A percentile compares a stretch with the other conserved stretches of the same genome.
phyloP scores from a whole-genome alignment of 768 basidiomycete genomes.

The Chlorophyllum brunneum region DNA sequence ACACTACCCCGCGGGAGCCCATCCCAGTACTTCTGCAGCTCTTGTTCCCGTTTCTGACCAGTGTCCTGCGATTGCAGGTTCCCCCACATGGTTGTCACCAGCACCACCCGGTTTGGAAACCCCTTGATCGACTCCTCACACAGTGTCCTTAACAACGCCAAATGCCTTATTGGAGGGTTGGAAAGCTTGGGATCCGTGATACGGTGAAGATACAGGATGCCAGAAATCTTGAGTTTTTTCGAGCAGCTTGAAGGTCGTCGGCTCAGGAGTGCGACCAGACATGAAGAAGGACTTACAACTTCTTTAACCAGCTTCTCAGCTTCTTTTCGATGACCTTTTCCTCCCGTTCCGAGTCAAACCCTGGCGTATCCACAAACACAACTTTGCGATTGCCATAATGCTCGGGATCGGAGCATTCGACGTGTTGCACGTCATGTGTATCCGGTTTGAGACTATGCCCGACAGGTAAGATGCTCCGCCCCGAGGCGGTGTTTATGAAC shows the following conservation, averaged over 20 bases:
- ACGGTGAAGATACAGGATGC: constrained; percentile 14
- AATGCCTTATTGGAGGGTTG: constrained; percentile 8
- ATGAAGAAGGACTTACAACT: constrained; percentile 4
- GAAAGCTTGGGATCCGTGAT: constrained; percentile 14
- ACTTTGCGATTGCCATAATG: not conserved
- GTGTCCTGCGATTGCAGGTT: not conserved
- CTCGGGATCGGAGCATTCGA: constrained; percentile 2
- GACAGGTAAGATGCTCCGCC: not conserved
- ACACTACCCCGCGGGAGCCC: not conserved
- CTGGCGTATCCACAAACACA: constrained; percentile 15
- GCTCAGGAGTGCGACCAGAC: not conserved
- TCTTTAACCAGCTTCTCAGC: constrained; percentile 11
- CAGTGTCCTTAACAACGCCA: constrained; percentile 10
- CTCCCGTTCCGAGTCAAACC: constrained; percentile 9
- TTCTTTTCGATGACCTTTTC: constrained; percentile 3
- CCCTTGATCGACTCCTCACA: not conserved
- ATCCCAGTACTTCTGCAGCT: constrained; percentile 9
- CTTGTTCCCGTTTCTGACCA: constrained; percentile 1
- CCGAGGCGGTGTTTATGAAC: constrained; percentile 14
- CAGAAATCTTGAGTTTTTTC: constrained; percentile 7
- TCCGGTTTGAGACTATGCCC: constrained; percentile 5
- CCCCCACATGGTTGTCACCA: constrained; percentile 16
- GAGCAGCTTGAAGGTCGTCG: not conserved
- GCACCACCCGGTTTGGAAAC: constrained; percentile 9
- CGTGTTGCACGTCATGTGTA: constrained; percentile 2